Percentiles rank a stretch among this genome's conserved stretches.
phyloP scores from a whole-genome alignment of 768 basidiomycete genomes.

The Boletus subcaerulescens region DNA sequence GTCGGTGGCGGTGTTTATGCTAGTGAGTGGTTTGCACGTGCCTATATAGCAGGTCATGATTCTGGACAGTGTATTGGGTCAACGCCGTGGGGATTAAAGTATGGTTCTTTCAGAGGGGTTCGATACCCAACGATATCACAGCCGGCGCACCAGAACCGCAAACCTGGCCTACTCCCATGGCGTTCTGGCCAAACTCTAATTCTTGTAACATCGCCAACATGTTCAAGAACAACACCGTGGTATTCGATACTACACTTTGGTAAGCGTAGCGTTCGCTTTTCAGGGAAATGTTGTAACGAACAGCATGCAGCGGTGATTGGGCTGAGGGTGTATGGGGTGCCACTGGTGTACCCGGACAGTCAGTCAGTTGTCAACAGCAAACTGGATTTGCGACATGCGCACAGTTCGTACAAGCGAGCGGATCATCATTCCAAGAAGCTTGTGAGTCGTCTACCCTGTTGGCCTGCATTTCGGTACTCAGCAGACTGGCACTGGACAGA shows the following conservation, averaged over 20 bases:
- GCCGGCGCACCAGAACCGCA: constrained; percentile 71
- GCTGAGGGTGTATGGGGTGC: constrained; percentile 74
- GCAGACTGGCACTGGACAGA: constrained; percentile 42
- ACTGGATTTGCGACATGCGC: constrained; percentile 83
- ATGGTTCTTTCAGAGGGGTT: constrained; percentile 76
- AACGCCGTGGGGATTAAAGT: constrained; percentile 76
- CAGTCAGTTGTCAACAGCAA: constrained; percentile 76
- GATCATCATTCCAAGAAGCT: constrained; percentile 68
- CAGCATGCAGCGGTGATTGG: constrained; percentile 73
- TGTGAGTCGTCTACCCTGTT: constrained; percentile 50
- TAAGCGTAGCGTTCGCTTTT: constrained; percentile 27
- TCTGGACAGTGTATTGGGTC: constrained; percentile 15
- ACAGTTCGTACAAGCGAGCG: constrained; percentile 70
- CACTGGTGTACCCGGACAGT: constrained; percentile 79
- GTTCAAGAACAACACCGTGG: constrained; percentile 73
- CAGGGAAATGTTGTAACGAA: constrained; percentile 1
- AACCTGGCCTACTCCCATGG: constrained; percentile 74
- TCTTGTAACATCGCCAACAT: constrained; percentile 73
- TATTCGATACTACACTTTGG: constrained; percentile 89
- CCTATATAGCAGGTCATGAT: background rate
- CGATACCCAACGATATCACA: constrained; percentile 75
- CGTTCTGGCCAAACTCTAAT: constrained; percentile 68
- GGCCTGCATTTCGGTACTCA: constrained; percentile 2
- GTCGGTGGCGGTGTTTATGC: constrained; percentile 87
- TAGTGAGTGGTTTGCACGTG: constrained; percentile 49